Percentiles rank a stretch among this genome's conserved stretches.
Conservation (phyloP, 495 filamentous ascomycete species). For the Cercophora newfieldiana region DNA sequence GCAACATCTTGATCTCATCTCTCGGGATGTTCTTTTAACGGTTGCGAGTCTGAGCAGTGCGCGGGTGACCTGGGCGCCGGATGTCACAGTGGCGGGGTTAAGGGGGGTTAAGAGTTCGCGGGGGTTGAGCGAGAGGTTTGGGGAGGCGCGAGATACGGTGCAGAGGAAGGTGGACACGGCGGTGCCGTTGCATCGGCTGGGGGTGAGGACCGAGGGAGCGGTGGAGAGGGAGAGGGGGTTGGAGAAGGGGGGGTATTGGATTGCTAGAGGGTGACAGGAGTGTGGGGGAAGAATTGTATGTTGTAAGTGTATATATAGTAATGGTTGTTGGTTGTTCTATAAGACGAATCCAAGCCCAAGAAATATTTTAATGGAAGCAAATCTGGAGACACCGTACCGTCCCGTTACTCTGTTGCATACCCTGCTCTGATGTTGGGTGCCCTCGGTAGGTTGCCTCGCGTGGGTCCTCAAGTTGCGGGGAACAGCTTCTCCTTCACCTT, state of each 20-base stretch:
- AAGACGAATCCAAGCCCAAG: too few species aligned
- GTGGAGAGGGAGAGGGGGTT: slow-evolving; percentile 1
- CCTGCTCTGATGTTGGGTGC: too few species aligned
- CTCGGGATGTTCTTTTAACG: slow-evolving; percentile 51
- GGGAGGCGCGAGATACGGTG: slow-evolving; percentile 1
- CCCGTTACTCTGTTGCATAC: too few species aligned
- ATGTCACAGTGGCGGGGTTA: not conserved
- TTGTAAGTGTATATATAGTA: not conserved
- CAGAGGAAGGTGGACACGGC: slow-evolving; percentile 2
- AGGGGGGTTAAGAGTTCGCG: not conserved
- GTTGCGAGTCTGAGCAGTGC: slow-evolving; percentile 45
- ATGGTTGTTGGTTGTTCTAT: too few species aligned
- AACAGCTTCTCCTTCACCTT: too few species aligned
- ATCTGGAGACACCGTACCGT: too few species aligned
- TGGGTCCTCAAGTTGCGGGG: too few species aligned
- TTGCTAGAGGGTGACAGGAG: not conserved
- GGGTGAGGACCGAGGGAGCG: slow-evolving; percentile 6
- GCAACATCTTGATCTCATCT: slow-evolving; percentile 43
- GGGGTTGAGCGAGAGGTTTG: slow-evolving; percentile 4
- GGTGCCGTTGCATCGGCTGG: slow-evolving; percentile 9
- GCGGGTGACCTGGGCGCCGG: not conserved
- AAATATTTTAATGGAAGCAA: too few species aligned
- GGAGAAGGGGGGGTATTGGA: slow-evolving; percentile 11
- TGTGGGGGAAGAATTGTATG: not conserved
- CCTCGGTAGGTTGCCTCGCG: too few species aligned